Conservation (phyloP, 129 eudicot genomes). For the Artemisia tridentata region DNA sequence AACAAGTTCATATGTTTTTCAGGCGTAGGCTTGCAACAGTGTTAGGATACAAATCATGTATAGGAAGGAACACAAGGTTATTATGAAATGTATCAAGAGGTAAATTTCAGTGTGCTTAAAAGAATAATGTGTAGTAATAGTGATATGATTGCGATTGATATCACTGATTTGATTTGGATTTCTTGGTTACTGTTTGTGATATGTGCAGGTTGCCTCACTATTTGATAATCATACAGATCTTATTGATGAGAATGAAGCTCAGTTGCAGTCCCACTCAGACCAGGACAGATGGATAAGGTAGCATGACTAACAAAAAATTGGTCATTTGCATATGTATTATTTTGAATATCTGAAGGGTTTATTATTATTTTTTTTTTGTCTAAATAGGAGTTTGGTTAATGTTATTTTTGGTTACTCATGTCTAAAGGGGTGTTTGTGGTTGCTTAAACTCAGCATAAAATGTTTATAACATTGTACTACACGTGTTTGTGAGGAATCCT, state of each 20-base stretch:
- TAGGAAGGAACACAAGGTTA: constrained; percentile 81
- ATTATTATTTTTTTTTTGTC: no score
- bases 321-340: neutral
- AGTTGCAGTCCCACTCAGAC: constrained; percentile 42
- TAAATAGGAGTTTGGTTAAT: no score
- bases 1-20: constrained; percentile 9
- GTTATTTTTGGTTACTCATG: no score
- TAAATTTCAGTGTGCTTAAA: constrained; percentile 27
- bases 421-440: no score
- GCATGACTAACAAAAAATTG: neutral
- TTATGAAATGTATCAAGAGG: constrained; percentile 88
- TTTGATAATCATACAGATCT: constrained; percentile 80
- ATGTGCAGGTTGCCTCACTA: constrained; percentile 77
- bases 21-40: constrained; percentile 82
- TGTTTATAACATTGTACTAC: no score
- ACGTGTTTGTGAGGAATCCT: no score
- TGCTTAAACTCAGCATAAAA: no score
- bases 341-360: no score
- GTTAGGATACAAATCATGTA: constrained; percentile 51
- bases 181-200: neutral
- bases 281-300: constrained; percentile 61
- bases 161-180: neutral
- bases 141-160: no score
- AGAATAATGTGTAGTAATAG: no score
- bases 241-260: constrained; percentile 77